phyloP scores from a whole-genome alignment of 75 land plant species.

The Cunninghamia lanceolata region DNA sequence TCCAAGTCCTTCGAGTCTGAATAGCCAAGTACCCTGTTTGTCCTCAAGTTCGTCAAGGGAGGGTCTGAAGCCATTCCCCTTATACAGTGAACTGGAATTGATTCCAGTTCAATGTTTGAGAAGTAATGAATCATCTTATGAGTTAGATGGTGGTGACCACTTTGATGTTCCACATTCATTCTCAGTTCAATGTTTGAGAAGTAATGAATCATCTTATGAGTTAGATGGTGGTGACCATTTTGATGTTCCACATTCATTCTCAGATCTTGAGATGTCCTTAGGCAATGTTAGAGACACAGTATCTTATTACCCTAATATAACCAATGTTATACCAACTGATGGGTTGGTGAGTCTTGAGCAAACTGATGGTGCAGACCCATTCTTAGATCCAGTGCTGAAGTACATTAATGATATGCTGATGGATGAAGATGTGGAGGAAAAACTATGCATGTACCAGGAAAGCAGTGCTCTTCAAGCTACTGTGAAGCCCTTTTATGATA shows the following conservation, averaged over 20 bases:
- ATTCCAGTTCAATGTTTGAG: background rate
- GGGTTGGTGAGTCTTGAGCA: conserved; percentile 1
- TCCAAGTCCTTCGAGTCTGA: background rate
- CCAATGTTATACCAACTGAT: background rate
- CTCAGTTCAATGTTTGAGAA: background rate
- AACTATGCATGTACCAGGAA: conserved; percentile 45
- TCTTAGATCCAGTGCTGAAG: conserved; percentile 42
- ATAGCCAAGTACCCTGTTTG: background rate
- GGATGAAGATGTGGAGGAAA: conserved; percentile 75
- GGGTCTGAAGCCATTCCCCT: background rate
- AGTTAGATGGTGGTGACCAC: background rate
- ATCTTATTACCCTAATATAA: background rate
- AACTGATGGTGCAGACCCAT: conserved; percentile 23
- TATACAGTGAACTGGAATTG: background rate
- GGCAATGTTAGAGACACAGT: background rate
- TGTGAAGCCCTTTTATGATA: conserved; percentile 68
- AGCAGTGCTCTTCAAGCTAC: conserved; percentile 63
- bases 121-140: background rate
- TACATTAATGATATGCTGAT: conserved; percentile 64
- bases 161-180: background rate
- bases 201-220: background rate
- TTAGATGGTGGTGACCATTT: background rate
- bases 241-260: background rate
- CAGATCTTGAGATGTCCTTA: background rate
- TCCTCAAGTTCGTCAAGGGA: background rate